Base-by-base conservation (phyloP, 768 basidiomycete species). In the Tricholoma sp. region DNA sequence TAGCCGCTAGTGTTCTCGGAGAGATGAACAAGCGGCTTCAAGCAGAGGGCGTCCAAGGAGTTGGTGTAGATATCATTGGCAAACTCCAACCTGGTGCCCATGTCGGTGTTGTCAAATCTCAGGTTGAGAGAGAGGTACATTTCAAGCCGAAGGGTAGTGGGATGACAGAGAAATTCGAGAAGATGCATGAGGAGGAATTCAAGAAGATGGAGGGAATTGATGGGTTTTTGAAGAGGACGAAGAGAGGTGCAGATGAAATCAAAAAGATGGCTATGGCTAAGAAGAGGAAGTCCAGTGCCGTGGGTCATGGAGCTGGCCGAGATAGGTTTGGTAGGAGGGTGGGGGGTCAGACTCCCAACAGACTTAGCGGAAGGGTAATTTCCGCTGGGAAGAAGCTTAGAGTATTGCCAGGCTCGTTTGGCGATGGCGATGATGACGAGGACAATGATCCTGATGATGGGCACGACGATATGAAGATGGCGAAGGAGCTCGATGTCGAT, bases 21-120 rank as follows among this genome's bases (percentile, higher is more conserved):
- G 91, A 94, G 69, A 90, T 94, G 87, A 91, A 92, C 66, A 75
- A 77, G 51, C 82, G 88, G 2, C 76, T 92, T 9, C 77, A 75
- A 2, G 77, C 75, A 7, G 80, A 80, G 6, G 86, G 85, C 1
- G 77, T 83, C 6, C 73, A 80, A 32, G 72, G 72, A 20, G 72
- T 87, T 32, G 74, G 71, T 17, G 62, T 72, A 18, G 70, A 76
- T 39, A 68, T 86, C 29, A 74, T 87, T 50, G 62, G 70, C 36
- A 77, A 70, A 49, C 64, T 78, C 3, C 71, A 73, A 50, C 70
- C 71, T n/a, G 65, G 66, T 4, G 62, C 63, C 24, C 62, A 63
- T 42, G 47, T 67, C 29, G 36, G 55, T 54, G 53, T 63, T n/a
- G 47, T 54, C 11, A 55, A 41, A 6, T 55, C 55, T 33, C 58